Evolutionary conservation across 2,329 filamentous ascomycete species (phyloP).

Genomic region (Talaromyces albobiverticillius): DNA sequence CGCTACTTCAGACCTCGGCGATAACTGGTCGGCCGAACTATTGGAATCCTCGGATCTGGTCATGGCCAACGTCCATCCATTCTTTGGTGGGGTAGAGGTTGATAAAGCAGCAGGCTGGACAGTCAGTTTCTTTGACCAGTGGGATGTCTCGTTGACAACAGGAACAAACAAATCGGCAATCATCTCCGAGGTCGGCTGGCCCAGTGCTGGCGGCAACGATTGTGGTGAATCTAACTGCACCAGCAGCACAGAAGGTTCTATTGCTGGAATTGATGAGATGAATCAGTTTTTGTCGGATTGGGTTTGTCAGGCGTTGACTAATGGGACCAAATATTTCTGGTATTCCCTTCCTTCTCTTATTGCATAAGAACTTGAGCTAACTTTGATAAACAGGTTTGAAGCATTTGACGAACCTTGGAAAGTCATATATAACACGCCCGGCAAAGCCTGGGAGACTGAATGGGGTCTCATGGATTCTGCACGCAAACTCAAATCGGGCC

Average conservation of each 20-base stretch:
- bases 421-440: slow-evolving; percentile 62
- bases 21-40: slow-evolving; percentile 75
- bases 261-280: slow-evolving; percentile 75
- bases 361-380: neutral
- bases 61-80: slow-evolving; percentile 96
- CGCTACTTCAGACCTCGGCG: slow-evolving; percentile 83
- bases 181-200: slow-evolving; percentile 92
- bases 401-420: slow-evolving; percentile 99
- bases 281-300: slow-evolving; percentile 84
- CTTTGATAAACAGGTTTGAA: slow-evolving; percentile 62
- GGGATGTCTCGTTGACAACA: slow-evolving; percentile 66
- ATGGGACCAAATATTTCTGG: slow-evolving; percentile 94
- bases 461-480: slow-evolving; percentile 89
- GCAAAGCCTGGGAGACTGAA: slow-evolving; percentile 86
- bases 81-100: slow-evolving; percentile 78
- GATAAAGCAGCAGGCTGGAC: slow-evolving; percentile 75
- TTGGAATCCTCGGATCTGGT: slow-evolving; percentile 74
- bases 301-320: slow-evolving; percentile 75
- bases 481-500: slow-evolving; percentile 76
- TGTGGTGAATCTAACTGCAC: slow-evolving; percentile 65
- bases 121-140: slow-evolving; percentile 70
- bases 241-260: slow-evolving; percentile 57
- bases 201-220: slow-evolving; percentile 73
- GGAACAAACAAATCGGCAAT: slow-evolving; percentile 64
- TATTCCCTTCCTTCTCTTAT: slow-evolving; percentile 33